Evolutionary conservation across 2,329 filamentous ascomycete genomes (phyloP).

Genomic region (Chaetomium olivaceum): DNA sequence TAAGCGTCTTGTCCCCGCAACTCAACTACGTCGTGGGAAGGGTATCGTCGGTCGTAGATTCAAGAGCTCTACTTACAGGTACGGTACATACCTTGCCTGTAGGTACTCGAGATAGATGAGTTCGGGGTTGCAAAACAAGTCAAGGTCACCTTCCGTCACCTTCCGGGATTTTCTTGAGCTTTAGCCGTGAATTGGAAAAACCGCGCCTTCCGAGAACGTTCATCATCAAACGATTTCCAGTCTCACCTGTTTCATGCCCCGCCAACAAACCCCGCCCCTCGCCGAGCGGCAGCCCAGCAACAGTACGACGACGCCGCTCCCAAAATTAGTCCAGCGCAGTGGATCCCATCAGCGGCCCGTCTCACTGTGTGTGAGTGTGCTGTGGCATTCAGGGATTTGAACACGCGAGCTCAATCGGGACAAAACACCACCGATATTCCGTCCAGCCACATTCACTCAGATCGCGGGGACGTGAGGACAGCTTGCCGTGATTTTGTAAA

Average conservation of each 20-base stretch:
- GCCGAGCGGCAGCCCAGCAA: background rate
- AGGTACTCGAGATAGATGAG: background rate
- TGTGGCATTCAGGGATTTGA: background rate
- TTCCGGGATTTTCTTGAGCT: background rate
- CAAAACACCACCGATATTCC: background rate
- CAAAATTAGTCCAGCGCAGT: background rate
- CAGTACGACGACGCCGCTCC: background rate
- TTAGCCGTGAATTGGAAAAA: background rate
- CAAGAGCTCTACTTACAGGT: background rate
- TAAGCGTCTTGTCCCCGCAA: background rate
- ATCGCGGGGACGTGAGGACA: background rate
- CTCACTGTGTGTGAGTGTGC: background rate
- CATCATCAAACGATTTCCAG: background rate
- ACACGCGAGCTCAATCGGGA: background rate
- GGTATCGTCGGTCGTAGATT: constrained; percentile 8
- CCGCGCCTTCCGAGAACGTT: background rate
- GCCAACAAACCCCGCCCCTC: constrained; percentile 15
- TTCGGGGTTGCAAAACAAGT: background rate
- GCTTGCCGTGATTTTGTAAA: background rate
- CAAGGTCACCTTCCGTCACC: background rate
- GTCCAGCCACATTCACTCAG: background rate
- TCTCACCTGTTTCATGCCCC: constrained; percentile 14
- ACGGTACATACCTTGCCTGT: no score
- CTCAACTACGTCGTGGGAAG: background rate
- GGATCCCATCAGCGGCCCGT: background rate